Evolutionary conservation across 2,329 filamentous ascomycete genomes (phyloP).

Genomic region (Pseudocercospora macadamiae): DNA sequence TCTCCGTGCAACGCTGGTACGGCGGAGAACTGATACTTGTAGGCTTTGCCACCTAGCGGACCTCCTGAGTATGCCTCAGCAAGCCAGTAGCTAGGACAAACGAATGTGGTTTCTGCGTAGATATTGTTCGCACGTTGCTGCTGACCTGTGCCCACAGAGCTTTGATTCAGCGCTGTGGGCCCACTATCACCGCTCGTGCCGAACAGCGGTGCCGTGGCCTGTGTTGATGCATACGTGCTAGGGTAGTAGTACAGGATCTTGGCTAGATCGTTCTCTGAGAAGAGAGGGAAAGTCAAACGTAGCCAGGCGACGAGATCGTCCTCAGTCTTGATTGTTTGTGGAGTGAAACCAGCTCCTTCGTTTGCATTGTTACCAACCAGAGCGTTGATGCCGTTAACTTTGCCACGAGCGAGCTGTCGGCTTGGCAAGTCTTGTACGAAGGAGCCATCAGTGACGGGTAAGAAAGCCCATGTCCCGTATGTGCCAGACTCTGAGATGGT

Average conservation of each 20-base stretch:
- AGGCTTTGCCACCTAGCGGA: conserved; percentile 37
- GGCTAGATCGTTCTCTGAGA: conserved; percentile 45
- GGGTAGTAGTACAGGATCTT: conserved; percentile 45
- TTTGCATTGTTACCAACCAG: conserved; percentile 54
- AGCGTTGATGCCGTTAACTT: conserved; percentile 44
- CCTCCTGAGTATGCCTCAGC: conserved; percentile 49
- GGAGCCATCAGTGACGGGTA: conserved; percentile 48
- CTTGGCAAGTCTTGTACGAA: conserved; percentile 45
- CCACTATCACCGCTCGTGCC: conserved; percentile 38
- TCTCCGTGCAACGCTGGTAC: conserved; percentile 44
- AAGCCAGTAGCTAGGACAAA: conserved; percentile 62
- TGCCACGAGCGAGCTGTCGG: conserved; percentile 39
- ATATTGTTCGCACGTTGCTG: conserved; percentile 59
- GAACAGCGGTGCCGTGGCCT: conserved; percentile 31
- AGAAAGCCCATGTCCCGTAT: conserved; percentile 47
- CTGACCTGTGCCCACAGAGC: conserved; percentile 54
- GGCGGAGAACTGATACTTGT: conserved; percentile 56
- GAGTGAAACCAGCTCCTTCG: conserved; percentile 53
- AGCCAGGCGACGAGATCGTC: conserved; percentile 47
- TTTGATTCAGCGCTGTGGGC: conserved; percentile 55
- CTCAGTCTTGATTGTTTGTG: conserved; percentile 48
- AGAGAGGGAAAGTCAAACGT: conserved; percentile 44
- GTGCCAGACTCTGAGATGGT: conserved; percentile 39
- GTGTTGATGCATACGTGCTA: conserved; percentile 33
- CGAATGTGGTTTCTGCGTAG: conserved; percentile 55